A percentile compares a stretch with the other conserved stretches of the same genome.
Conservation (phyloP, 164 flowering plant genomes). For the Magnolia changhungtana region DNA sequence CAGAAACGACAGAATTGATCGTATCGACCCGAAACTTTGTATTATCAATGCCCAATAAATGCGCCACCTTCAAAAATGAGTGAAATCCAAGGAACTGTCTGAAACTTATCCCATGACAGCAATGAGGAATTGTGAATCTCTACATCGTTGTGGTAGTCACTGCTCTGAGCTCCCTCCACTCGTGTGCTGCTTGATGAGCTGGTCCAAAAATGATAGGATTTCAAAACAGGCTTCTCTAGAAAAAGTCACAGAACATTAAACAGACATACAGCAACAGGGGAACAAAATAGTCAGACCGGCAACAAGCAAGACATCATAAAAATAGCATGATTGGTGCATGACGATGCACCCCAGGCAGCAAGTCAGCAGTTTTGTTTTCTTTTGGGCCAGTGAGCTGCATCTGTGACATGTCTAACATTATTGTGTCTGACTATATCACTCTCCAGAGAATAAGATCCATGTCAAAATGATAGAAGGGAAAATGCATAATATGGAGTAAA, state of each 20-base stretch:
- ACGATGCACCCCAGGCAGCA: not conserved
- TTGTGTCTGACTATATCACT: not conserved
- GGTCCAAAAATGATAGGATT: constrained; percentile 21
- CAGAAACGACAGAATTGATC: constrained; percentile 5
- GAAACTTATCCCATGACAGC: not conserved
- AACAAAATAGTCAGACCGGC: not conserved
- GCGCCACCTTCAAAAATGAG: constrained; percentile 9
- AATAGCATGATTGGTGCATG: not conserved
- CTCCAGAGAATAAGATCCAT: not conserved
- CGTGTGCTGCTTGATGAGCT: constrained; percentile 50
- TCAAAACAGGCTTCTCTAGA: not conserved
- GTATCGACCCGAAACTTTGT: constrained; percentile 14
- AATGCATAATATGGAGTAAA: not conserved
- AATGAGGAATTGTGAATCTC: constrained; percentile 8
- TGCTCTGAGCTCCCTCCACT: constrained; percentile 27
- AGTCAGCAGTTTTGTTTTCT: not conserved
- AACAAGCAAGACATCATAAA: not conserved
- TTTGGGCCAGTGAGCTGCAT: not conserved
- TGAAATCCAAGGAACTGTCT: constrained; percentile 2
- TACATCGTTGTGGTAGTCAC: constrained; percentile 15
- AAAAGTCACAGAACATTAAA: not conserved
- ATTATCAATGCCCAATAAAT: constrained; percentile 6
- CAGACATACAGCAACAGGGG: not conserved
- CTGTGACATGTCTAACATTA: not conserved
- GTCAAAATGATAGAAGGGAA: not conserved